These are phyloP conservation scores for Penicillium sp. DNA, from an alignment of 2,329 filamentous ascomycete species.

Conservation along the genomic window DNA sequence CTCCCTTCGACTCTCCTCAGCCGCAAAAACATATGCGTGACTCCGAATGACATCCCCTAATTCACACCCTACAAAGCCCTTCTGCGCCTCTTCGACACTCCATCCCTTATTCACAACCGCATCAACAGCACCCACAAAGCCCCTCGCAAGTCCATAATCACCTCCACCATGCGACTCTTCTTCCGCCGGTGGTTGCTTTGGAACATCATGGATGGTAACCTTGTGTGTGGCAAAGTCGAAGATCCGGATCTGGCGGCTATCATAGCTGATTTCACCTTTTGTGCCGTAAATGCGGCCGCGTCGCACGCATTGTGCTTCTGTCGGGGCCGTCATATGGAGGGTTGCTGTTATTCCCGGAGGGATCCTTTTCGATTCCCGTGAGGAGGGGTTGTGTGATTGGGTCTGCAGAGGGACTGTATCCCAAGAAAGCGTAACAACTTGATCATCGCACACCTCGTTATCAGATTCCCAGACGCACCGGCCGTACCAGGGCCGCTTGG, in stretches of 20 bases:
- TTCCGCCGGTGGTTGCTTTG: constrained; percentile 62
- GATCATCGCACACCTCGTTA: constrained; percentile 93
- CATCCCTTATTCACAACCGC: constrained; percentile 74
- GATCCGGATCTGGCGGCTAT: constrained; percentile 76
- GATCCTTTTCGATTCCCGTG: constrained; percentile 24
- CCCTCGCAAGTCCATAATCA: constrained; percentile 76
- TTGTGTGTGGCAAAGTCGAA: constrained; percentile 70
- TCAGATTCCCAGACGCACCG: constrained; percentile 94
- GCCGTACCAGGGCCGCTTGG: constrained; percentile 73
- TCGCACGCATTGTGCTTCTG: constrained; percentile 82
- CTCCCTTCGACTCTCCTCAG: constrained; percentile 78
- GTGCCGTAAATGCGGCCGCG: constrained; percentile 86
- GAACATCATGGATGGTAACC: constrained; percentile 61
- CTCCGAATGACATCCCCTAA: constrained; percentile 86
- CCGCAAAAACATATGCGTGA: constrained; percentile 92
- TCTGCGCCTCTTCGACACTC: constrained; percentile 73
- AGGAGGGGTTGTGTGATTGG: not conserved
- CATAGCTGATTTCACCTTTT: constrained; percentile 82
- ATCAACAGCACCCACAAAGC: constrained; percentile 83
- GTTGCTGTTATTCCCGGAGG: constrained; percentile 80
- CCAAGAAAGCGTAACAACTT: constrained; percentile 87
- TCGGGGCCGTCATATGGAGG: constrained; percentile 94
- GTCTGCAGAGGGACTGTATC: constrained; percentile 33
- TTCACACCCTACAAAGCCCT: constrained; percentile 76
- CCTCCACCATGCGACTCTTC: constrained; percentile 72